A percentile compares a stretch with the other conserved stretches of the same genome.
phyloP scores from a whole-genome alignment of 129 eudicot genomes.

The Flaveria robusta region DNA sequence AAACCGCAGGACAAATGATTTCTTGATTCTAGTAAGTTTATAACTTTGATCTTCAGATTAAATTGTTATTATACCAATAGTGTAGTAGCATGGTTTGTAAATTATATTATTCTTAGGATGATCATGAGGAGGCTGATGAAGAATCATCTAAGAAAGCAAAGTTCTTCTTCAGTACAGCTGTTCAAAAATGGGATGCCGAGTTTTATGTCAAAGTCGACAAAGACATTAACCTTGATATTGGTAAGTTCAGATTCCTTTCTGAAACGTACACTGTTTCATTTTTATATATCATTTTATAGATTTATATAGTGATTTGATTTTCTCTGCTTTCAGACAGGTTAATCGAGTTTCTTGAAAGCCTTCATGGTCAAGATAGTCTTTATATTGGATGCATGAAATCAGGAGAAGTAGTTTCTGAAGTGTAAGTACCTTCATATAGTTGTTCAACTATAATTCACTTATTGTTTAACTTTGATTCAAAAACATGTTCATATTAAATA shows the following conservation, averaged over 20 bases:
- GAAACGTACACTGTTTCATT: not conserved
- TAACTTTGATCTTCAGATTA: not conserved
- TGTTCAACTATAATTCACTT: not conserved
- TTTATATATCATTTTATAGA: not conserved
- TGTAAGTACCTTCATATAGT: constrained; percentile 42
- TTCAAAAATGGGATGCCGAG: constrained; percentile 94
- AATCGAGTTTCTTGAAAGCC: constrained; percentile 73
- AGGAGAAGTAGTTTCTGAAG: constrained; percentile 83
- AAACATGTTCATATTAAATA: not conserved
- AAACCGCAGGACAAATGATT: constrained; percentile 66
- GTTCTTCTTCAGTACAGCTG: constrained; percentile 86
- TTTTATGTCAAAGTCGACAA: constrained; percentile 91
- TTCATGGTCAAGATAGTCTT: constrained; percentile 63
- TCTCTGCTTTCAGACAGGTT: constrained; percentile 58
- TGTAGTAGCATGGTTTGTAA: not conserved
- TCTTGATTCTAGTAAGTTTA: constrained; percentile 80
- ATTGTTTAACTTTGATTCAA: not conserved
- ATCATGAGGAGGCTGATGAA: constrained; percentile 94
- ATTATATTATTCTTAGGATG: constrained; percentile 53
- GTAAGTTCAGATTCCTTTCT: constrained; percentile 35
- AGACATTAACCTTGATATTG: constrained; percentile 71
- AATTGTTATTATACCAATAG: not conserved
- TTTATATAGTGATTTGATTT: not conserved
- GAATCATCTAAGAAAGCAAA: constrained; percentile 86
- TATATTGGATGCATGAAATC: constrained; percentile 96